Evolutionary conservation across 225 moss, liverwort and hornwort species (phyloP), one percentile per base, ranked within the genome.

Genomic region (Pseudoscleropodium purum): DNA sequence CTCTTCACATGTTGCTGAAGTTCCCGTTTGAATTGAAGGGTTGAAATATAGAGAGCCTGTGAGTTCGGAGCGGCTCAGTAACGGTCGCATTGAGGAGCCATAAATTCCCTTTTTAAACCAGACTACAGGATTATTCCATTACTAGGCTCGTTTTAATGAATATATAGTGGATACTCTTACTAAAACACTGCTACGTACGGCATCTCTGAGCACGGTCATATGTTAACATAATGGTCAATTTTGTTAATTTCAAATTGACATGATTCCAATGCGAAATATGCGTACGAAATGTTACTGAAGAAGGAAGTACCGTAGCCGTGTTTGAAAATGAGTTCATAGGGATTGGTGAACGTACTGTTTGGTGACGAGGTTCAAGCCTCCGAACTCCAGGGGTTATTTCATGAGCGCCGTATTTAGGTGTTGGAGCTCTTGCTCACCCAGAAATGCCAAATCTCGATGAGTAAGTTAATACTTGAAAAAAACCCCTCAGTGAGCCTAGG

Each of bases 41-140:
- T 21, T 14, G 3, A 52, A 23, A 21, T 13, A 20, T 1, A 5
- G 3, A 4, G 3, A 52, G 52, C 34, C 5, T 0, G 13, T 14
- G 34, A 76, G 21, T 52, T 51, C 23, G 23, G 34, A 76, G 33
- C 2, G 21, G 5, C 5, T 4, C 56, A 33, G 8, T 51, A 51
- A 8, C 8, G 3, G 7, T 76, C 2, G 8, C 21, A 3, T 52
- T 51, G 76, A 21, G 23, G 33, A 51, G 13, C 13, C 34, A 51
- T 76, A 8, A 20, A 20, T 20, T 20, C 49, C 33, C 19, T 75
- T 49, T 33, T 27, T 19, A 52, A 70, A 47, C 7, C 4, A 39
- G 7, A 6, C 21, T 11, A 12, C 23, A 4, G 21, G 68, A n/a
- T 24, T 69, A 24, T n/a, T 69, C 13, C n/a, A 8, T 2, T 26